Base-by-base conservation (phyloP, 306 rosid species). In the Castanospermum australe region DNA sequence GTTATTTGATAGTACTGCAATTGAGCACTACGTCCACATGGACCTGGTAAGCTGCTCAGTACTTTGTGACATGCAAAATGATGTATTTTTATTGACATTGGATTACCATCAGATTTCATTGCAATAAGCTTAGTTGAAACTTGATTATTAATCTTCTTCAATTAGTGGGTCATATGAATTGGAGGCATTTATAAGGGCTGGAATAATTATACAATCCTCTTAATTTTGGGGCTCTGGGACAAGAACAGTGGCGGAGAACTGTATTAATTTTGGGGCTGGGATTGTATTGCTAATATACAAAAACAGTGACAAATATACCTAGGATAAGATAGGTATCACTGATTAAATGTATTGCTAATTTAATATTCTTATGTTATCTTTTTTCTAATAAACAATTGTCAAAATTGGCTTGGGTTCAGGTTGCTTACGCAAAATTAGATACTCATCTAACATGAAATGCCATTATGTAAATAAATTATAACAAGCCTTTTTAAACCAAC, bases 41-140 rank as follows among this genome's bases (percentile, higher is more conserved):
- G 93, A 94, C 88, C 85, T 94, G 89, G 96, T 93, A 85, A 82
- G 89, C 62, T 45, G 28, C 74, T 17, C 30, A 14, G 71, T 60
- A 39, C 76, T 54, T 69, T 80, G 48, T 74, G 50, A 56, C 47
- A 21, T 52, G 15, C 47, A 30, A 71, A 76, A 45, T 44, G 52
- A 70, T 75, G 51, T 66, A 14, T 30, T 48, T 20, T 39, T 35
- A 21, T 22, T 55, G 47, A 20, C 36, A 11, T 55, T 71, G 30
- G 15, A 47, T 48, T 75, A 9, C 71, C 7, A 25, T 61, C 78
- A 14, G 35, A 71, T 72, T 80, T 39, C 57, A 62, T 62, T 13
- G 13, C 22, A 28, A 35, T 30, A 22, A 70, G 35, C 48, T 69
- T 57, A 6, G 51, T 9, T 36, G 18, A 67, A 73, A 61, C 44